Conservation (phyloP, 768 basidiomycete species). For the Hydnomerulius pinastri region DNA sequence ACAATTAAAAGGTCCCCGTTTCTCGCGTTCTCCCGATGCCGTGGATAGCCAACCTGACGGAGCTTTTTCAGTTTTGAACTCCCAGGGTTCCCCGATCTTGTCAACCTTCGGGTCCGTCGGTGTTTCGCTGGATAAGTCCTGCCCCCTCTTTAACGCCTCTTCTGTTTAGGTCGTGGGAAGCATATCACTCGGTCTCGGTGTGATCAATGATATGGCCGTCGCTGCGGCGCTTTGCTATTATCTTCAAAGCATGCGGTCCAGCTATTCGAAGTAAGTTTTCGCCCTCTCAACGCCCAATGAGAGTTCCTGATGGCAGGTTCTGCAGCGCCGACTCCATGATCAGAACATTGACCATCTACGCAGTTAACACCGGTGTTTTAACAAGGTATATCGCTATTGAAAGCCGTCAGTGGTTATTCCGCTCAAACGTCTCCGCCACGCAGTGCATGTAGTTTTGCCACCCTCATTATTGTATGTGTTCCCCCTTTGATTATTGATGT, state of each 20-base stretch:
- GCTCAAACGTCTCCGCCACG: not conserved
- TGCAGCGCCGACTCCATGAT: constrained; percentile 58
- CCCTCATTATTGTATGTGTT: constrained; percentile 54
- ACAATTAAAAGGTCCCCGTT: constrained; percentile 42
- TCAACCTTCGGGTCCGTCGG: constrained; percentile 44
- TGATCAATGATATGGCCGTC: constrained; percentile 51
- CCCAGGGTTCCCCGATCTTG: constrained; percentile 43
- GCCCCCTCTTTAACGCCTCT: not conserved
- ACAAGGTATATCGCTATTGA: constrained; percentile 47
- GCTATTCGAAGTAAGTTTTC: constrained; percentile 41
- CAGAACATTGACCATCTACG: constrained; percentile 56
- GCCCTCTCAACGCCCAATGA: not conserved
- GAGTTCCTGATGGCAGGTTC: not conserved
- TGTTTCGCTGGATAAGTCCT: not conserved
- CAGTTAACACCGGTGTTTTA: constrained; percentile 60
- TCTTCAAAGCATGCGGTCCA: constrained; percentile 54
- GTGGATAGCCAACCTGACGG: not conserved
- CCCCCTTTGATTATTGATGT: not conserved
- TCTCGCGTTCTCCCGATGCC: not conserved
- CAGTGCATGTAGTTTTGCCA: constrained; percentile 41
- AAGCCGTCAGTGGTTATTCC: not conserved
- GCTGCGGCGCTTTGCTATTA: constrained; percentile 55
- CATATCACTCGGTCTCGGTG: constrained; percentile 49
- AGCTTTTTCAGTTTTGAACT: constrained; percentile 40
- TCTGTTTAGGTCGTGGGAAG: constrained; percentile 45